A percentile compares a stretch with the other conserved stretches of the same genome.
Conservation (phyloP, 805 yeast species). For the Pichia cabralensis region DNA sequence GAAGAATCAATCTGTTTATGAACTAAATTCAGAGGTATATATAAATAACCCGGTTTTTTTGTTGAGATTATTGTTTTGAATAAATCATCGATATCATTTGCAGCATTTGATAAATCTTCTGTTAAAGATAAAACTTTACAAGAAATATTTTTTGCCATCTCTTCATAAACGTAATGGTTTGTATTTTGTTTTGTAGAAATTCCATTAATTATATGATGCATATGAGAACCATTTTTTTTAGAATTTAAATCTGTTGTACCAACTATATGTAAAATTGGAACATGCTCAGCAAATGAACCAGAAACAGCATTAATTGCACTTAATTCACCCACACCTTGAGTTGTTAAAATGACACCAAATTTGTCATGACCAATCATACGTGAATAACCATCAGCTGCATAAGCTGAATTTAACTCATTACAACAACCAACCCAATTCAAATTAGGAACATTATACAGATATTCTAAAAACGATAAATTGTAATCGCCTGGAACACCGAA, state of each 20-base stretch:
- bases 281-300: constrained; percentile 75
- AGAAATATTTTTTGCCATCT: constrained; percentile 46
- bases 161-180: constrained; percentile 57
- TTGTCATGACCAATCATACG: constrained; percentile 35
- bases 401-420: constrained; percentile 84
- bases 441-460: constrained; percentile 39
- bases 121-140: constrained; percentile 45
- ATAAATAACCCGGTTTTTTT: constrained; percentile 76
- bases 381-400: constrained; percentile 86
- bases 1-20: constrained; percentile 31
- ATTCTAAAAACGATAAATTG: constrained; percentile 58
- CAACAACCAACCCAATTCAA: constrained; percentile 75
- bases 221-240: constrained; percentile 22
- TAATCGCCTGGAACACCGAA: constrained; percentile 81
- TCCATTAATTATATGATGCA: constrained; percentile 56
- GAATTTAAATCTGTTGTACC: constrained; percentile 52
- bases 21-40: constrained; percentile 63
- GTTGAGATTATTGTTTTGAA: constrained; percentile 42
- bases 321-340: constrained; percentile 87
- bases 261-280: constrained; percentile 75
- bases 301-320: constrained; percentile 76
- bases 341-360: constrained; percentile 60
- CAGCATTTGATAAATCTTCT: constrained; percentile 36
- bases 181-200: constrained; percentile 36
- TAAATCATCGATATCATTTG: constrained; percentile 59